A percentile compares a stretch with the other conserved stretches of the same genome.
Evolutionary conservation across 768 basidiomycete species (phyloP).

Genomic region (Gymnopilus junonius): DNA sequence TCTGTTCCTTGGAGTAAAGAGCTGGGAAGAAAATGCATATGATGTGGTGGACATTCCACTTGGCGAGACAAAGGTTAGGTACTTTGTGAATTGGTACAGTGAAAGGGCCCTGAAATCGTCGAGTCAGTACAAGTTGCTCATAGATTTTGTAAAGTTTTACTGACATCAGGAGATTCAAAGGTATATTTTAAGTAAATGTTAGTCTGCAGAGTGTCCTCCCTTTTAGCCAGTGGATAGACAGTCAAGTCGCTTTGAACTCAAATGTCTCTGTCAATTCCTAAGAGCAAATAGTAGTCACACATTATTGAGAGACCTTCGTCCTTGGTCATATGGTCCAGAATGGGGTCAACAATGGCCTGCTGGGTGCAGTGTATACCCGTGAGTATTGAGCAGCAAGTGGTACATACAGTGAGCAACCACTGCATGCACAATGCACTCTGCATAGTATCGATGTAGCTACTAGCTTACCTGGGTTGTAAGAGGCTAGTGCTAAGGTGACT

Average conservation of each 20-base stretch:
- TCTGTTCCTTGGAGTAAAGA: slow-evolving; percentile 16
- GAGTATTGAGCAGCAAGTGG: no score
- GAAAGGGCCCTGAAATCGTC: slow-evolving; percentile 7
- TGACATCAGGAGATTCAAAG: background rate
- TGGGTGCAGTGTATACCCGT: slow-evolving; percentile 8
- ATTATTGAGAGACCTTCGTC: background rate
- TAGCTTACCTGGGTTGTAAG: no score
- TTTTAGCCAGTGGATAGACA: slow-evolving; percentile 16
- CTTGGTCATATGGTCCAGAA: slow-evolving; percentile 6
- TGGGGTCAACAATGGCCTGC: slow-evolving; percentile 22
- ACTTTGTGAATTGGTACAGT: slow-evolving; percentile 25
- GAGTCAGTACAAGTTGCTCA: background rate
- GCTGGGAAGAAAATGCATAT: slow-evolving; percentile 31
- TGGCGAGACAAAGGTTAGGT: slow-evolving; percentile 31
- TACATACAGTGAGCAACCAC: no score
- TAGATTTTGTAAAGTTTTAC: background rate
- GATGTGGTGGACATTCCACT: slow-evolving; percentile 18
- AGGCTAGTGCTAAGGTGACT: no score
- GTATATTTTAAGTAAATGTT: slow-evolving; percentile 21
- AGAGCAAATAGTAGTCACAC: slow-evolving; percentile 27
- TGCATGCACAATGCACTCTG: no score
- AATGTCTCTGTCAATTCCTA: slow-evolving; percentile 21
- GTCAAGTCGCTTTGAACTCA: background rate
- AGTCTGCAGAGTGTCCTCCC: slow-evolving; percentile 16
- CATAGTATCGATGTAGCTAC: no score